Conservation (phyloP, 352 stramenopile species). For the Pythium folliculosum region DNA sequence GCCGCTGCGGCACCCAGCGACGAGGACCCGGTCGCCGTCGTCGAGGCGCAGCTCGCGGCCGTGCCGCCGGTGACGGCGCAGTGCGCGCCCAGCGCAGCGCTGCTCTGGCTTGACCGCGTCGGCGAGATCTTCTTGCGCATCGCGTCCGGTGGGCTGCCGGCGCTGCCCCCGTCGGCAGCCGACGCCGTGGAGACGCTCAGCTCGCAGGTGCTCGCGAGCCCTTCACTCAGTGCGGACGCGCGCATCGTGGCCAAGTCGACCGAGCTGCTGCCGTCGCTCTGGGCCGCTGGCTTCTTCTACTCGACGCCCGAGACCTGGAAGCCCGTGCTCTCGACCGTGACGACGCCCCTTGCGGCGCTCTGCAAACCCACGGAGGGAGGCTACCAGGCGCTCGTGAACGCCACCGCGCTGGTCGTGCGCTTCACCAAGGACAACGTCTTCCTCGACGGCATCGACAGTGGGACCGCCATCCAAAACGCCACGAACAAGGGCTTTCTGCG, state of each 20-base stretch:
- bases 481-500: slow-evolving; percentile 35
- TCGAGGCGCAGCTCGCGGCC: slow-evolving; percentile 36
- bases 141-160: slow-evolving; percentile 39
- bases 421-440: slow-evolving; percentile 78
- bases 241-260: slow-evolving; percentile 36
- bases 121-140: slow-evolving; percentile 49
- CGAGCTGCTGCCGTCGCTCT: slow-evolving; percentile 46
- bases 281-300: slow-evolving; percentile 61
- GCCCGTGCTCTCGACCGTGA: slow-evolving; percentile 35
- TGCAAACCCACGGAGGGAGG: slow-evolving; percentile 30
- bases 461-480: slow-evolving; percentile 27
- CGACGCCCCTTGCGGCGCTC: slow-evolving; percentile 26
- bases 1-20: neutral
- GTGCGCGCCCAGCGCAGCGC: slow-evolving; percentile 22
- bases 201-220: slow-evolving; percentile 26
- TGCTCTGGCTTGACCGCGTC: slow-evolving; percentile 40
- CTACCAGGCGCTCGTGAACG: slow-evolving; percentile 49
- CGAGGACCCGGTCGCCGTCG: slow-evolving; percentile 13
- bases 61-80: slow-evolving; percentile 34
- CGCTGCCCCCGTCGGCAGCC: slow-evolving; percentile 37
- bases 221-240: slow-evolving; percentile 30
- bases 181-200: slow-evolving; percentile 41
- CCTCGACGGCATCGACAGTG: slow-evolving; percentile 39
- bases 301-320: slow-evolving; percentile 39
- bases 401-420: slow-evolving; percentile 53